Evolutionary conservation across 306 rosid species (phyloP), one percentile per base, ranked within the genome.

Genomic region (Casuarina equisetifolia): DNA sequence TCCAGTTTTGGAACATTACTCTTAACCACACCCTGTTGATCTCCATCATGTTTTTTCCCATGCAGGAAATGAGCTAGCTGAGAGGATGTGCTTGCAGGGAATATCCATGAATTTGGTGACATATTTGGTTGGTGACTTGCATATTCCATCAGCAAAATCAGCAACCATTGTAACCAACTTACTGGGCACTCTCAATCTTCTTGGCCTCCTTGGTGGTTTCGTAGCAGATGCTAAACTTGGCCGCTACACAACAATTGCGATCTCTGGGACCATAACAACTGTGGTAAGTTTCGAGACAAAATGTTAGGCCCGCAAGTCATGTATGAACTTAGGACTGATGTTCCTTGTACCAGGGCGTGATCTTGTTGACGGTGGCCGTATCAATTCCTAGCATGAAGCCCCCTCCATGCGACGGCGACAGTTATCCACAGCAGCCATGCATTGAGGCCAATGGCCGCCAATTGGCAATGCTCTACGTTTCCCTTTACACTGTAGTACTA

Each of bases 121-220:
- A 1, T 92, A 95, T 75, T 88, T 91, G 81, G 88, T 95, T 79
- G 93, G 90, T 46, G 17, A 32, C 69, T 81, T 95, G 85, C 86
- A 94, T 73, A 86, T 94, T 39, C 25, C 92, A 61, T 82, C 98
- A 51, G 91, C 98, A 55, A 87, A 84, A 82, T 90, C 98, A 78
- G 97, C 98, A 38, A 90, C 78, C 67, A 81, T 95, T 51, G 93
- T 95, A 59, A 92, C 98, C 71, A 95, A 95, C 76, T 80, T 95
- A 81, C 72, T 92, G 91, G 98, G 97, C 78, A 88, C 97, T 78
- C 85, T 95, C 69, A 92, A 95, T 86, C 92, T 95, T 32, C 96
- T 95, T 79, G 97, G 97, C 69, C 95, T 95, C 43, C 85, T 95
- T 78, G 93, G 97, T 68, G 98, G 98, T 46, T 92, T 95, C 79